Percentiles rank a stretch among this genome's conserved stretches.
These are phyloP conservation scores for Phytophthora sp. DNA, from an alignment of 352 stramenopile genomes.

Conservation along the genomic window DNA sequence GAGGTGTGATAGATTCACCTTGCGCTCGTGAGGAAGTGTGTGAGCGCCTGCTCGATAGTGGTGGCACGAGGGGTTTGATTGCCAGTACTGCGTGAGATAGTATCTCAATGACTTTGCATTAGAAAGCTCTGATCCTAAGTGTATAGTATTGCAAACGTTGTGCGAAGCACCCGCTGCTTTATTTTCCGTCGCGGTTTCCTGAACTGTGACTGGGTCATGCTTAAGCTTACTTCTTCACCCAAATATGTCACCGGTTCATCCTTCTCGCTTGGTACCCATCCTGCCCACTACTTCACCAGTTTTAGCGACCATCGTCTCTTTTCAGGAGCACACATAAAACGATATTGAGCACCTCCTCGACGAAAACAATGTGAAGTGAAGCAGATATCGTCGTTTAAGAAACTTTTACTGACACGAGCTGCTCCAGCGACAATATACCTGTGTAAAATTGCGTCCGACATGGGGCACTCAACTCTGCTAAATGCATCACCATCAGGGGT, in stretches of 20 bases:
- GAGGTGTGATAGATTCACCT: neutral
- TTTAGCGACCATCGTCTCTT: constrained; percentile 20
- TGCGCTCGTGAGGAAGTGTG: neutral
- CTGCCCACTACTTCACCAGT: constrained; percentile 24
- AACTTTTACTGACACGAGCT: neutral
- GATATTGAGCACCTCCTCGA: constrained; percentile 20
- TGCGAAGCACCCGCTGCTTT: no score
- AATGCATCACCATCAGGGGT: neutral
- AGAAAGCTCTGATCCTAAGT: neutral
- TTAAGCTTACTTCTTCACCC: neutral
- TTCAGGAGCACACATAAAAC: constrained; percentile 30
- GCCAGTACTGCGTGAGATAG: constrained; percentile 1
- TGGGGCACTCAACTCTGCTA: neutral
- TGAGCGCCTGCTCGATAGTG: neutral
- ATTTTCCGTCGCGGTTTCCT: neutral
- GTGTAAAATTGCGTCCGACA: constrained; percentile 16
- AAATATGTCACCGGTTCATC: neutral
- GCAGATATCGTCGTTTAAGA: constrained; percentile 4
- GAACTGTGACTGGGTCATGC: neutral
- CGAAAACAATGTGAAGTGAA: constrained; percentile 13
- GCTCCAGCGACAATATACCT: constrained; percentile 14
- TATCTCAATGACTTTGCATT: neutral
- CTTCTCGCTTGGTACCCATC: constrained; percentile 15
- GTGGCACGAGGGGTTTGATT: neutral
- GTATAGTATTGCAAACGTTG: neutral